phyloP scores from a whole-genome alignment of 495 filamentous ascomycete species.

The Podospora pseudoanserina region DNA sequence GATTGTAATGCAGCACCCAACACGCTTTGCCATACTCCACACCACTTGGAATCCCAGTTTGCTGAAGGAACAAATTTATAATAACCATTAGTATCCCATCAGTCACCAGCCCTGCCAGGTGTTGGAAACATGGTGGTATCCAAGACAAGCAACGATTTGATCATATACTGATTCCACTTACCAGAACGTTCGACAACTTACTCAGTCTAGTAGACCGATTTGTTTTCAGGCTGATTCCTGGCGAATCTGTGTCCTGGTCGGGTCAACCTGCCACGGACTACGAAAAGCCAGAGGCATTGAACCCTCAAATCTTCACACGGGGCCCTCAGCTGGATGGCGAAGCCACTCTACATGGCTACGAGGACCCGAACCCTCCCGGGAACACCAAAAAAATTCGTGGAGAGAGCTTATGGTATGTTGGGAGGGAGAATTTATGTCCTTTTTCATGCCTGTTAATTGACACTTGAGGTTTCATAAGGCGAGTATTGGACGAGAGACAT shows the following conservation, averaged over 20 bases:
- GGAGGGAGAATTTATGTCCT: neutral
- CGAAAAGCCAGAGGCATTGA: conserved; percentile 31
- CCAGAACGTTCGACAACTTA: neutral
- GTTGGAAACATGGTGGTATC: no score
- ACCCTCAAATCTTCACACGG: conserved; percentile 15
- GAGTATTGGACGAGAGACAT: conserved; percentile 37
- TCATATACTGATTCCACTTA: neutral
- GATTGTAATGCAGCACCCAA: conserved; percentile 8
- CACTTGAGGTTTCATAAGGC: neutral
- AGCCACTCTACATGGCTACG: conserved; percentile 27
- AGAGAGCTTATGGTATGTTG: conserved; percentile 29
- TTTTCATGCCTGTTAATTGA: neutral
- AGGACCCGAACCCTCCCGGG: conserved; percentile 28
- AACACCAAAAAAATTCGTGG: conserved; percentile 30
- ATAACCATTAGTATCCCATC: neutral
- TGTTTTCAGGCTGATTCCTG: neutral
- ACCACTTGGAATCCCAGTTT: neutral
- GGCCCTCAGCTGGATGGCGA: conserved; percentile 26
- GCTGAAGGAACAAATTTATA: neutral
- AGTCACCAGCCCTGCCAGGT: neutral
- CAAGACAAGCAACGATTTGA: neutral
- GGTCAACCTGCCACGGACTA: conserved; percentile 28
- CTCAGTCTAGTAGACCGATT: neutral
- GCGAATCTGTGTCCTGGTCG: neutral
- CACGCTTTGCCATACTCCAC: neutral